Base-by-base conservation (phyloP, 768 basidiomycete genomes). In the Xanthoconium stramineum region DNA sequence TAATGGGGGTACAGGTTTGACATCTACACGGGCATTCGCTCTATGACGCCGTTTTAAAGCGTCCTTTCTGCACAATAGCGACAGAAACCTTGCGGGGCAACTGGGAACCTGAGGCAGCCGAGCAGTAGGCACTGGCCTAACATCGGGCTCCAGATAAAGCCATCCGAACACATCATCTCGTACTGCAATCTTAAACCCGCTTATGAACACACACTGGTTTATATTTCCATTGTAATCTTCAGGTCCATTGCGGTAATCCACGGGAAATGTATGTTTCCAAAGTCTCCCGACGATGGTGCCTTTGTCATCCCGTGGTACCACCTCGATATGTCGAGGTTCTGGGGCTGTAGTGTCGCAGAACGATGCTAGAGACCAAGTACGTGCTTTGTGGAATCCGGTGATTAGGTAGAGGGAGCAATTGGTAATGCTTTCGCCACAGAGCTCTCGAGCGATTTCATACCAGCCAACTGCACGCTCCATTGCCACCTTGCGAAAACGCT, bases 191-290 rank as follows among this genome's bases (percentile, higher is more conserved):
- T 58, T 65, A 47, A 64, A 66, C 2, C 65, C 65, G 3, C 51
- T 53, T 12, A 65, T 56, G 37, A 56, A 61, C 10, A 67, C 14
- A 2, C 52, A 57, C 40, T 67, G 63, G 42, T 67, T 63, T 3
- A 35, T 6, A 8, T 35, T 35, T 35, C 33, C 33, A 6, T 12
- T 35, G 8, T 6, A 6, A 12, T 6, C 33, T n/a, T n/a, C 33
- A 35, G 33, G 33, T 2, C 33, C 33, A 35, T 35, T 6, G 33
- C 33, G 33, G 33, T 12, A 12, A 3, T 6, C 3, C 33, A 35
- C 33, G 6, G 8, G 33, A 35, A 35, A 35, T 35, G 33, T 35
- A 6, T 6, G 6, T 2, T 8, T 35, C 33, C 33, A 35, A 12
- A 3, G 3, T 35, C 33, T 35, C 3, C 33, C 33, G 6, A 35